These are phyloP conservation scores for Ceratobasidium sp. DNA, from an alignment of 1,284 basidiomycete genomes.

Conservation along the genomic window DNA sequence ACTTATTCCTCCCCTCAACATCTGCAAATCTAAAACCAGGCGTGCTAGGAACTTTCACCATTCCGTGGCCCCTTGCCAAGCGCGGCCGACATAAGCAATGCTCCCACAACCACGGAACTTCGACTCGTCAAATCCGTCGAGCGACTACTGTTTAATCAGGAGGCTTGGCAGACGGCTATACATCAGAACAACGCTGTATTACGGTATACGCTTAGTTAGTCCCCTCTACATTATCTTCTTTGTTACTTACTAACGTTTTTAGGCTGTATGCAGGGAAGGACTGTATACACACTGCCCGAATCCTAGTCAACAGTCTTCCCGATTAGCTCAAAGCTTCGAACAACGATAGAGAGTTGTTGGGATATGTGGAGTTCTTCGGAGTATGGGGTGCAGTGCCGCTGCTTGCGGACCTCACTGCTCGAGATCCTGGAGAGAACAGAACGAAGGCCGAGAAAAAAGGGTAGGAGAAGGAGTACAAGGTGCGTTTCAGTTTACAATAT, in stretches of 20 bases:
- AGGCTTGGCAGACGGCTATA: constrained; percentile 79
- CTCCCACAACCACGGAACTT: constrained; percentile 61
- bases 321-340: neutral
- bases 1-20: no score
- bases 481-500: constrained; percentile 53
- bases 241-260: constrained; percentile 34
- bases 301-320: constrained; percentile 73
- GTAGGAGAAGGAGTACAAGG: constrained; percentile 74
- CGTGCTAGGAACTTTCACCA: constrained; percentile 61
- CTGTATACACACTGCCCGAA: constrained; percentile 74
- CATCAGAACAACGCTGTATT: constrained; percentile 86
- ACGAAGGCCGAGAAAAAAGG: constrained; percentile 59
- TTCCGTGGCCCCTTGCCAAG: constrained; percentile 62
- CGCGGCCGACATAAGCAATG: constrained; percentile 46
- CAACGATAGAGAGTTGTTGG: neutral
- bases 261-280: constrained; percentile 66
- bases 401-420: constrained; percentile 63
- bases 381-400: constrained; percentile 72
- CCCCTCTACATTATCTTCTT: neutral
- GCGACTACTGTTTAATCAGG: constrained; percentile 86
- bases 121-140: constrained; percentile 88
- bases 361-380: constrained; percentile 66
- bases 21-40: neutral
- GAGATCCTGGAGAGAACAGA: constrained; percentile 61
- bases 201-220: constrained; percentile 85